Percentiles rank a stretch among this genome's conserved stretches.
Conservation (phyloP, 2,329 filamentous ascomycete species). For the Colletotrichum orchidophilum region DNA sequence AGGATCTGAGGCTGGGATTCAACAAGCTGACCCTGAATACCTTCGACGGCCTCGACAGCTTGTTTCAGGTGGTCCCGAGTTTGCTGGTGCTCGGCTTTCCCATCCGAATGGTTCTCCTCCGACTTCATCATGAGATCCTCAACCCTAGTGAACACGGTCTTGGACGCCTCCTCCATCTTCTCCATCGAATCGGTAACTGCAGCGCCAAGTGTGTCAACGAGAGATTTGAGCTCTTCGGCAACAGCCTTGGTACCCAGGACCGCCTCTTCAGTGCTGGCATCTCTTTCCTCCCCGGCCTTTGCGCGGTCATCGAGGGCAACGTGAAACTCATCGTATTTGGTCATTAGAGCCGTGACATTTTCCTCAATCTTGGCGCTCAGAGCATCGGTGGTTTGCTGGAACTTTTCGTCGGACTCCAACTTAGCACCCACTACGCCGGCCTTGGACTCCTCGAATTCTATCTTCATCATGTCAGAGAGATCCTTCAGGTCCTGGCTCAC, state of each 20-base stretch:
- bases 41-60: constrained; percentile 76
- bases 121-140: constrained; percentile 80
- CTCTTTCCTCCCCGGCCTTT: constrained; percentile 77
- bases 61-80: constrained; percentile 85
- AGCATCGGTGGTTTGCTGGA: constrained; percentile 64
- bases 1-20: constrained; percentile 92
- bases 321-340: constrained; percentile 90
- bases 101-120: constrained; percentile 78
- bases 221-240: constrained; percentile 85
- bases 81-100: constrained; percentile 81
- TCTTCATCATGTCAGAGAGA: constrained; percentile 78
- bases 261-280: constrained; percentile 77
- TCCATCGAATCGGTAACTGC: constrained; percentile 85
- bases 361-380: constrained; percentile 68
- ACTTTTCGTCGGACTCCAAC: constrained; percentile 84
- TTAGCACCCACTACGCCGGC: constrained; percentile 82
- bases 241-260: constrained; percentile 80
- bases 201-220: constrained; percentile 85
- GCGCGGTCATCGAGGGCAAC: constrained; percentile 77
- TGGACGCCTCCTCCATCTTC: constrained; percentile 87
- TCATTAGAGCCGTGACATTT: constrained; percentile 78
- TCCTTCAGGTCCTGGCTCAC: constrained; percentile 73
- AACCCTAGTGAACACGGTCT: constrained; percentile 84
- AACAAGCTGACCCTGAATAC: constrained; percentile 79
- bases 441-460: constrained; percentile 88